phyloP scores from a whole-genome alignment of 148 eudicot genomes.

The Pharnaceum exiguum region DNA sequence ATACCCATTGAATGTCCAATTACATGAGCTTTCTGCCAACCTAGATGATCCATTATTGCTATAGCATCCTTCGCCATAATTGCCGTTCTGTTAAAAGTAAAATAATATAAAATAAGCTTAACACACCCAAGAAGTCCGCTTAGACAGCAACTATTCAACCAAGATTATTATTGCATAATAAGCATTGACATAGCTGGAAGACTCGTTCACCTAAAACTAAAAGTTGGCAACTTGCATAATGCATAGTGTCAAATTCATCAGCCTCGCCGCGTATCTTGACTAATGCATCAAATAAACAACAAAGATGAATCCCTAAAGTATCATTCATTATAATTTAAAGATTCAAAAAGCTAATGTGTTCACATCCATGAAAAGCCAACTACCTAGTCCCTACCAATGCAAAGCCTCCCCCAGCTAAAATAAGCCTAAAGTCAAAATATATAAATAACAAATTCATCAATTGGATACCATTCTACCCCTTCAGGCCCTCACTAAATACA shows the following conservation, averaged over 20 bases:
- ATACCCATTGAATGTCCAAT: slow-evolving; percentile 99
- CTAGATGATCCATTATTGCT: slow-evolving; percentile 88
- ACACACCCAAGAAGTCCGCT: background rate
- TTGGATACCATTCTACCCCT: no score
- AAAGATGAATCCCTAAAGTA: background rate
- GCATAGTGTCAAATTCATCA: slow-evolving; percentile 8
- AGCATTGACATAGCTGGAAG: background rate
- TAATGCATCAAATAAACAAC: background rate
- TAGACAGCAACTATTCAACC: background rate
- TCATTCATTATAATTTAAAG: no score
- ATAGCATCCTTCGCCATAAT: slow-evolving; percentile 94
- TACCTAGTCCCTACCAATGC: no score
- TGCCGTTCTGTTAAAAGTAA: slow-evolving; percentile 49
- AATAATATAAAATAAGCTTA: background rate
- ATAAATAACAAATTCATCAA: no score
- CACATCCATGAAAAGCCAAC: no score
- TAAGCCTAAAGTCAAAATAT: no score
- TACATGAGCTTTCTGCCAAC: slow-evolving; percentile 86
- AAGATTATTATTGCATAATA: background rate
- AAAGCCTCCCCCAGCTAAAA: no score
- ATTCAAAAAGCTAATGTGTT: no score
- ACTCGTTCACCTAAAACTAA: slow-evolving; percentile 12
- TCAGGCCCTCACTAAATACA: no score
- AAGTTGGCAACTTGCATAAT: slow-evolving; percentile 11
- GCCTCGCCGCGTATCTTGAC: slow-evolving; percentile 4